Evolutionary conservation across 129 eudicot species (phyloP).

Genomic region (Arctium minus): DNA sequence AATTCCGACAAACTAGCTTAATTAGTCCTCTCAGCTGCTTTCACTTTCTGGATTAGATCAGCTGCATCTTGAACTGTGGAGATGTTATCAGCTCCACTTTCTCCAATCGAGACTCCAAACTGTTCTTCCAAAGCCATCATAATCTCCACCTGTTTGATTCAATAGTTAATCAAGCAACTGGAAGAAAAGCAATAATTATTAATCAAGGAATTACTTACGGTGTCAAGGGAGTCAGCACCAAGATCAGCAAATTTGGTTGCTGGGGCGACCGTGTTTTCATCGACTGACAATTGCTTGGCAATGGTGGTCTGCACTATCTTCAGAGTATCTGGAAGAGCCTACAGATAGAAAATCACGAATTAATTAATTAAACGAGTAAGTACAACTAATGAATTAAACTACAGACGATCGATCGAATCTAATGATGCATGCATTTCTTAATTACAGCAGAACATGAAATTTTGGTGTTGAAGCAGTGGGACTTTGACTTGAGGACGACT

Average conservation of each 20-base stretch:
- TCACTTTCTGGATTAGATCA: constrained; percentile 60
- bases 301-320: constrained; percentile 53
- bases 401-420: neutral
- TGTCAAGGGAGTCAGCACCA: constrained; percentile 69
- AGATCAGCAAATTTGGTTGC: constrained; percentile 54
- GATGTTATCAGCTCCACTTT: constrained; percentile 60
- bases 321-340: constrained; percentile 59
- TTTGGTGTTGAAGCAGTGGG: constrained; percentile 28
- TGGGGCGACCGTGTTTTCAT: constrained; percentile 49
- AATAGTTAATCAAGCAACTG: neutral
- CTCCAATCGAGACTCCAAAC: constrained; percentile 61
- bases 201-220: constrained; percentile 22
- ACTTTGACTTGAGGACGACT: constrained; percentile 26
- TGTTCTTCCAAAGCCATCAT: constrained; percentile 70
- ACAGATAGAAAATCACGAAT: neutral
- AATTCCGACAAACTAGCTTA: neutral
- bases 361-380: neutral
- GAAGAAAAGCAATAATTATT: neutral
- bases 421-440: no score
- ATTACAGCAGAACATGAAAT: constrained; percentile 40
- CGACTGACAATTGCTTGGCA: constrained; percentile 57
- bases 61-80: constrained; percentile 74
- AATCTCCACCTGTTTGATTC: constrained; percentile 46
- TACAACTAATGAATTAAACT: neutral
- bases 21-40: constrained; percentile 26